Conservation (phyloP, 331 rosid species). For the Quercus tomentella region DNA sequence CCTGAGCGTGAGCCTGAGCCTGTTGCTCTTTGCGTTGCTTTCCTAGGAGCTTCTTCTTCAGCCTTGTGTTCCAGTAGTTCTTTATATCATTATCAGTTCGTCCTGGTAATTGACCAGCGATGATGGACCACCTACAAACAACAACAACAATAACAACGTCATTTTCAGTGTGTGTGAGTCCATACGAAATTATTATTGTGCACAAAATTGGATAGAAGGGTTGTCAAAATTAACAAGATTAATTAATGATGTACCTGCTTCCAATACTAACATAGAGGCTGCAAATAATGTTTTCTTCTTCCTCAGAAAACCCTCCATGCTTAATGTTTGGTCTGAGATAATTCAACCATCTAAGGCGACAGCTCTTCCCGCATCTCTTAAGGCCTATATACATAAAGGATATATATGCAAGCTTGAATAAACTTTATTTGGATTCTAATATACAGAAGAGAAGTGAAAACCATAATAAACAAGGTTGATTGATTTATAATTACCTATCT, state of each 20-base stretch:
- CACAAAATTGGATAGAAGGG: background rate
- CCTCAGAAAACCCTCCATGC: conserved; percentile 94
- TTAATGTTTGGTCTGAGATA: conserved; percentile 92
- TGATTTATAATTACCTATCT: conserved; percentile 53
- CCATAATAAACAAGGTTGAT: background rate
- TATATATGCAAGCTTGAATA: background rate
- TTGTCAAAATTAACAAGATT: background rate
- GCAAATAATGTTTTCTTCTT: conserved; percentile 93
- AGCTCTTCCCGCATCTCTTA: conserved; percentile 95
- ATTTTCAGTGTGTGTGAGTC: background rate
- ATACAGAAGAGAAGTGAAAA: background rate
- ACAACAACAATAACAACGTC: background rate
- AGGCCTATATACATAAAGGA: conserved; percentile 42
- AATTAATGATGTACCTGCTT: conserved; percentile 62
- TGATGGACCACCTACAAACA: conserved; percentile 83
- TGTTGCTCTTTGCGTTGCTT: conserved; percentile 67
- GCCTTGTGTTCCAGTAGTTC: conserved; percentile 96
- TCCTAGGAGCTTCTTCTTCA: conserved; percentile 90
- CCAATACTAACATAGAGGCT: conserved; percentile 85
- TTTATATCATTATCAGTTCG: conserved; percentile 94
- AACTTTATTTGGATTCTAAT: background rate
- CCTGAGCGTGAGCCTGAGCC: conserved; percentile 11
- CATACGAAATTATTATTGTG: background rate
- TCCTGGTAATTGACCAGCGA: conserved; percentile 94
- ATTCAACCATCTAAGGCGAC: conserved; percentile 95